Evolutionary conservation across 129 eudicot species (phyloP).

Genomic region (Lactuca saligna): DNA sequence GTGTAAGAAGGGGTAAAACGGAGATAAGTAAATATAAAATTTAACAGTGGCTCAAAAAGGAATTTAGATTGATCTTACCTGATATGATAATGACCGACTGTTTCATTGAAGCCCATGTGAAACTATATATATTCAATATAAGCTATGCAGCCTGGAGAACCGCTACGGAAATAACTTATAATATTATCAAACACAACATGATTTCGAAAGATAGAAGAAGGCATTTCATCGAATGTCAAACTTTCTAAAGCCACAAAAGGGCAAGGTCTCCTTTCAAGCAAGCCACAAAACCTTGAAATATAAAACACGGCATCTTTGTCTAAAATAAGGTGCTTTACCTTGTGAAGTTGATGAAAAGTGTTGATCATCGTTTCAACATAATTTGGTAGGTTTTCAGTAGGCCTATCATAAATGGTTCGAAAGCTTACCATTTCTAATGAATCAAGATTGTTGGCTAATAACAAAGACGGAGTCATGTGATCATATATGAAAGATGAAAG

Average conservation of each 20-base stretch:
- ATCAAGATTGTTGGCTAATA: conserved; percentile 5
- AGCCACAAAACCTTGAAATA: conserved; percentile 2
- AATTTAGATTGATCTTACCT: conserved; percentile 15
- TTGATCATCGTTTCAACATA: conserved; percentile 16
- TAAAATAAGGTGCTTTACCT: conserved; percentile 13
- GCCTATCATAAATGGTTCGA: background rate
- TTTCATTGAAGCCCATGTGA: background rate
- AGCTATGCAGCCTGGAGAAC: background rate
- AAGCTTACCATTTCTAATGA: conserved; percentile 12
- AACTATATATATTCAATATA: background rate
- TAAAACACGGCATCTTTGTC: background rate
- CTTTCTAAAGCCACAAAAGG: conserved; percentile 15
- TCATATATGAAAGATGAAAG: conserved; percentile 17
- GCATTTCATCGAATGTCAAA: conserved; percentile 17
- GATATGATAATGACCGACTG: background rate
- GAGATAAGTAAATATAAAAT: background rate
- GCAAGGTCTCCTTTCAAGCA: background rate
- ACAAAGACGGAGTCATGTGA: background rate
- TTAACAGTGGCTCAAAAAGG: background rate
- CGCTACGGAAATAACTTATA: conserved; percentile 1
- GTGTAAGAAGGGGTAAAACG: background rate
- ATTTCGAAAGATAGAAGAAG: background rate
- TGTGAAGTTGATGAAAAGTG: conserved; percentile 4
- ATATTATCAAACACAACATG: background rate
- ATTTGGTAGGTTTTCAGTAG: background rate